These are phyloP conservation scores for Morella rubra DNA, from an alignment of 306 rosid species.

Conservation along the genomic window DNA sequence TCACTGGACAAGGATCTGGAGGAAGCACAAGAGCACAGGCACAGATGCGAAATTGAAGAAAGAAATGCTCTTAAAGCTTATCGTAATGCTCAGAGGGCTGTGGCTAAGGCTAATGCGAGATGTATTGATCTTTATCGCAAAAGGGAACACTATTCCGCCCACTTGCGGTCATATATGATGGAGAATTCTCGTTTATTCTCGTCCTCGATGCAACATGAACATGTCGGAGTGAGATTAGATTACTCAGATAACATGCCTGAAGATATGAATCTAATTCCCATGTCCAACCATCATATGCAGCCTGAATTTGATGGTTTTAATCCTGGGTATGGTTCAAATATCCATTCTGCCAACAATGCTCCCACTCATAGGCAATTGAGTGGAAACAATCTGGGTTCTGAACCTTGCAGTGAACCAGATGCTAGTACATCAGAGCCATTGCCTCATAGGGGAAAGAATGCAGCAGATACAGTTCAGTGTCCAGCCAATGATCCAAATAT, in stretches of 20 bases:
- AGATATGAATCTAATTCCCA: slow-evolving; percentile 48
- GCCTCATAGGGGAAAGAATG: slow-evolving; percentile 49
- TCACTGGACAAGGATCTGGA: slow-evolving; percentile 83
- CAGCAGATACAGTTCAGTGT: slow-evolving; percentile 55
- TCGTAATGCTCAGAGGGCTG: slow-evolving; percentile 81
- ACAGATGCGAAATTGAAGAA: slow-evolving; percentile 83
- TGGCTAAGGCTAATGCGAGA: slow-evolving; percentile 77
- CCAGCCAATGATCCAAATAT: slow-evolving; percentile 59
- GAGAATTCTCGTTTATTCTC: slow-evolving; percentile 58
- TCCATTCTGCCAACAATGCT: slow-evolving; percentile 41
- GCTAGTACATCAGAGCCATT: slow-evolving; percentile 78
- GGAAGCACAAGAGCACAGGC: slow-evolving; percentile 84
- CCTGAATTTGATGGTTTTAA: slow-evolving; percentile 47
- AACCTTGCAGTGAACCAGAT: slow-evolving; percentile 69
- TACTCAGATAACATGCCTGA: slow-evolving; percentile 43
- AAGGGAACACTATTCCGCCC: slow-evolving; percentile 71
- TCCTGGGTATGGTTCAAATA: slow-evolving; percentile 49
- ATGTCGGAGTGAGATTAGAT: slow-evolving; percentile 53
- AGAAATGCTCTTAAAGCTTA: slow-evolving; percentile 83
- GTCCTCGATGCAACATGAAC: slow-evolving; percentile 59
- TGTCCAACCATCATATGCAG: slow-evolving; percentile 58
- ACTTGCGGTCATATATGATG: slow-evolving; percentile 59
- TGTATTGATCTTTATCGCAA: slow-evolving; percentile 70
- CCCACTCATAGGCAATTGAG: slow-evolving; percentile 34
- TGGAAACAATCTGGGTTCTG: slow-evolving; percentile 60